Conservation (phyloP, 345 rosid species). For the Rhodamnia argentea region DNA sequence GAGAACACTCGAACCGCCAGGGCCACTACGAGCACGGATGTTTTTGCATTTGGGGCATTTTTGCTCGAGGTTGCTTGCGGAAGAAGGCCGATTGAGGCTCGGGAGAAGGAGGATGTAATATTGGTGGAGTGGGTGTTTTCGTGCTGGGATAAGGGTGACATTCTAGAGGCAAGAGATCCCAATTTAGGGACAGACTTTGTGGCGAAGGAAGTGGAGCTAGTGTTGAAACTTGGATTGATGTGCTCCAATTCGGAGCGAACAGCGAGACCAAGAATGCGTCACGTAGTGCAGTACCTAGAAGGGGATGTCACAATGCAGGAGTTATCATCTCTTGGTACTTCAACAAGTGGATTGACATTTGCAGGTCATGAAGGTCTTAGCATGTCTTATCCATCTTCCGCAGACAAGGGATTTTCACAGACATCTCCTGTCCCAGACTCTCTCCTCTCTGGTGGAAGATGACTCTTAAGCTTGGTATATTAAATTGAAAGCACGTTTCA, state of each 20-base stretch:
- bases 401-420: not conserved
- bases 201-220: conserved; percentile 28
- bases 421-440: not conserved
- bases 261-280: conserved; percentile 21
- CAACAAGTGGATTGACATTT: not conserved
- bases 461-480: not conserved
- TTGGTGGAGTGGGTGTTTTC: conserved; percentile 29
- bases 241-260: conserved; percentile 24
- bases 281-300: conserved; percentile 9
- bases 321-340: not conserved
- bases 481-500: not conserved
- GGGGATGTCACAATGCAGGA: not conserved
- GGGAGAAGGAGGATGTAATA: conserved; percentile 3
- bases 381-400: not conserved
- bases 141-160: conserved; percentile 13
- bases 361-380: not conserved
- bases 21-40: conserved; percentile 26
- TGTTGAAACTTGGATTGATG: conserved; percentile 27
- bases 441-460: not conserved
- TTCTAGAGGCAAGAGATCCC: conserved; percentile 22
- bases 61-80: conserved; percentile 44
- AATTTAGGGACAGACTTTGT: conserved; percentile 9
- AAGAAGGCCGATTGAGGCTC: conserved; percentile 21
- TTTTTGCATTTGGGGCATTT: conserved; percentile 30
- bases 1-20: conserved; percentile 29